Conservation (phyloP, 2,329 filamentous ascomycete species). For the Colletotrichum sansevieriae region DNA sequence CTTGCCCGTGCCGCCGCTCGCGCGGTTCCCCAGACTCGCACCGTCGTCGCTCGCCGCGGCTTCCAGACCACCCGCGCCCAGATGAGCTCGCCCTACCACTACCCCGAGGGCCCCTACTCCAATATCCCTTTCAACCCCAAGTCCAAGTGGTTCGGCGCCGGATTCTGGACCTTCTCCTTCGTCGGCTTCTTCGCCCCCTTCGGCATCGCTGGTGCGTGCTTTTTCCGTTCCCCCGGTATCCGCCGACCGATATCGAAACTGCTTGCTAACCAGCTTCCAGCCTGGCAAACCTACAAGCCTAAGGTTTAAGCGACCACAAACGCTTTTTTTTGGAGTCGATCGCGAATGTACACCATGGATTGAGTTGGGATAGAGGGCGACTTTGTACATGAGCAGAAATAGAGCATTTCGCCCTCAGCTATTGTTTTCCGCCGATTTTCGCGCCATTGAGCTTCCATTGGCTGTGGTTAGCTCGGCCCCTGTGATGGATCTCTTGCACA, state of each 20-base stretch:
- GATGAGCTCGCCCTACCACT: slow-evolving; percentile 94
- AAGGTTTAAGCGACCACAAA: slow-evolving; percentile 51
- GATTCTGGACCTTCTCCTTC: slow-evolving; percentile 82
- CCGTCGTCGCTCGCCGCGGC: slow-evolving; percentile 85
- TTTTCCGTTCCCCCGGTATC: slow-evolving; percentile 36
- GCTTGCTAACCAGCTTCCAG: slow-evolving; percentile 51
- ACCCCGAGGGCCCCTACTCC: slow-evolving; percentile 93
- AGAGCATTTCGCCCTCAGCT: slow-evolving; percentile 47
- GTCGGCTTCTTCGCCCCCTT: slow-evolving; percentile 73
- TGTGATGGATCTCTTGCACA: too few relatives aligned
- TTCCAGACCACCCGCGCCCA: slow-evolving; percentile 93
- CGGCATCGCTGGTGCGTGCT: slow-evolving; percentile 70
- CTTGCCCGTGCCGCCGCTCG: slow-evolving; percentile 78
- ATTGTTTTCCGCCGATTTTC: not conserved
- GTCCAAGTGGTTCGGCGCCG: slow-evolving; percentile 84
- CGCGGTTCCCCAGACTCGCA: slow-evolving; percentile 72
- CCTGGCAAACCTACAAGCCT: slow-evolving; percentile 65
- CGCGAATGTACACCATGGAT: slow-evolving; percentile 40
- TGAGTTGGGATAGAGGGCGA: slow-evolving; percentile 44
- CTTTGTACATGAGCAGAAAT: slow-evolving; percentile 51
- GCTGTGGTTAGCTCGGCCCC: too few relatives aligned
- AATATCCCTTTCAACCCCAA: slow-evolving; percentile 98
- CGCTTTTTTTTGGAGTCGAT: slow-evolving; percentile 35
- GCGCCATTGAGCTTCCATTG: not conserved
- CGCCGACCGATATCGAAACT: not conserved